phyloP scores from a whole-genome alignment of 2,329 filamentous ascomycete species.

The Colletotrichum zoysiae region DNA sequence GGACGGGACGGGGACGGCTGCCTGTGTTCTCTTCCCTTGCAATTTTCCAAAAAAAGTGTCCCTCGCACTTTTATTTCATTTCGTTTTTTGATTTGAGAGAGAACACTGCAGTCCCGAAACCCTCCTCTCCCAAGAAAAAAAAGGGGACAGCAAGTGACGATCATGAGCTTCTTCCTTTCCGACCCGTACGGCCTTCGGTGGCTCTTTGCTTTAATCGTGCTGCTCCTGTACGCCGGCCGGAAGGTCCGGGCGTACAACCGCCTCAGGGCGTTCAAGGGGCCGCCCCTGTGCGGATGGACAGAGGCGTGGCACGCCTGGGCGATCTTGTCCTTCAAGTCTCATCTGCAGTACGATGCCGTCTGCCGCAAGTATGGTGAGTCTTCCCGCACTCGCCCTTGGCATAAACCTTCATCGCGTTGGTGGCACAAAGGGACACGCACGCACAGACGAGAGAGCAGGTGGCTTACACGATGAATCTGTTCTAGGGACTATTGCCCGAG shows the following conservation, averaged over 20 bases:
- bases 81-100: too few relatives aligned
- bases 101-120: too few relatives aligned
- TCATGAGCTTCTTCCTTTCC: constrained; percentile 16
- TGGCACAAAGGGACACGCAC: too few relatives aligned
- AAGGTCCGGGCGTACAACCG: constrained; percentile 33
- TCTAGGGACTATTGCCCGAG: constrained; percentile 53
- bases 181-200: constrained; percentile 29
- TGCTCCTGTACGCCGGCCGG: neutral
- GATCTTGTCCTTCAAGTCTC: constrained; percentile 33
- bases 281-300: constrained; percentile 22
- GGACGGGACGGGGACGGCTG: too few relatives aligned
- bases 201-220: constrained; percentile 5
- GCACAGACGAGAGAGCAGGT: neutral
- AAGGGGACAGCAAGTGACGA: too few relatives aligned
- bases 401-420: too few relatives aligned
- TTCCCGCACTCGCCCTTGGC: too few relatives aligned
- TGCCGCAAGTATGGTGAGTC: constrained; percentile 33
- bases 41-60: too few relatives aligned
- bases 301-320: constrained; percentile 31
- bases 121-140: too few relatives aligned
- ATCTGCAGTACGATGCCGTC: constrained; percentile 36
- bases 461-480: neutral
- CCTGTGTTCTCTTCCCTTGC: too few relatives aligned
- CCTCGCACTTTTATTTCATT: too few relatives aligned
- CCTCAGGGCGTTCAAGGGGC: constrained; percentile 31